Evolutionary conservation across 208 protist species (phyloP), one percentile per base, ranked within the genome.

Genomic region (Trypanosomatidae sp.): DNA sequence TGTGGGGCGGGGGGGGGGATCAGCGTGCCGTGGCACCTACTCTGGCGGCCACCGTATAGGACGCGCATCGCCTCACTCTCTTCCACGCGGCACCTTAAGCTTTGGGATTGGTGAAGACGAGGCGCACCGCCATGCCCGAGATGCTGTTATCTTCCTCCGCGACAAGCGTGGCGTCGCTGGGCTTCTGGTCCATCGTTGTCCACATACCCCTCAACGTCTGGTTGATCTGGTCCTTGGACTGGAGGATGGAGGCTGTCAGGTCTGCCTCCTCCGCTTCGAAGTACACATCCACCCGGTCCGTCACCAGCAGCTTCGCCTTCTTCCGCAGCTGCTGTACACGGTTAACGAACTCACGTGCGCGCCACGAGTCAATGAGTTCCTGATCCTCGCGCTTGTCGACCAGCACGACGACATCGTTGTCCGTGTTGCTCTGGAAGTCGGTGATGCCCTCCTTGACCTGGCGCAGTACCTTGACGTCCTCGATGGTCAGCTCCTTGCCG

Each of bases 261-360:
- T 94, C 92, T 4, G 84, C 81, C 28, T 95, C 91, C 62, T 94
- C 90, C 43, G 79, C 71, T 60, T 86, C 76, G 67, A 90, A 97
- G 87, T 91, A 96, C 13, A 97, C 81, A 33, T 88, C 74, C 7
- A 97, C 75, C 30, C 74, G 28, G 74, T 97, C 92, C 6, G 88
- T 88, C 17, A 95, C 72, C 58, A 73, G 25, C 30, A 99, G 86
- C 44, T 85, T 85, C 4, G 94, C 95, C 90, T 98, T 95, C 87
- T 99, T 99, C 79, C 98, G 94, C 43, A 99, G 83, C 86, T 98
- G 93, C 90, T 99, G 98, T 15, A 99, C 90, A 25, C 93, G 93
- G 70, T 95, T 97, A 22, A 98, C 86, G 49, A 99, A 88, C 83
- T 99, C 95, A 33, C 98, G 90, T 13, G 97, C 95, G 15, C 95